Percentiles rank a stretch among this genome's conserved stretches.
Evolutionary conservation across 345 rosid genomes (phyloP).

Genomic region (Heritiera littoralis): DNA sequence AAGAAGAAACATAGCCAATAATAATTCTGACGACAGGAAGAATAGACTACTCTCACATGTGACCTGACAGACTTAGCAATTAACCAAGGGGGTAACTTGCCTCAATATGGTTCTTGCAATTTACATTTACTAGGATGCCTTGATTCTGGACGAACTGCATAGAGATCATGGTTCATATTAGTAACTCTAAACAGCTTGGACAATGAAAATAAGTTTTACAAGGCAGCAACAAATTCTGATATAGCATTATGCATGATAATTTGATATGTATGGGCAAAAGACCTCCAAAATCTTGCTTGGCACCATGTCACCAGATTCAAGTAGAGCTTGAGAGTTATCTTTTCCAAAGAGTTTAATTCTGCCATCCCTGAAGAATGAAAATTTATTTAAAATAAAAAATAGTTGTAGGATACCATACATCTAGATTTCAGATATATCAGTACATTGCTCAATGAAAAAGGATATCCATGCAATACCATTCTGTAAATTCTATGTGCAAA

Average conservation of each 20-base stretch:
- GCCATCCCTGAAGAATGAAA: slow-evolving; percentile 60
- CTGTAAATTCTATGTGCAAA: not conserved
- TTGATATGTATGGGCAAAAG: slow-evolving; percentile 7
- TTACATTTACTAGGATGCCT: slow-evolving; percentile 76
- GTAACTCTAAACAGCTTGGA: slow-evolving; percentile 15
- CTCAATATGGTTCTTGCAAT: slow-evolving; percentile 69
- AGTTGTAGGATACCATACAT: not conserved
- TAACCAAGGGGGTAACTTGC: slow-evolving; percentile 41
- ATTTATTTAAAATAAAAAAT: not conserved
- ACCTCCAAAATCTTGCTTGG: slow-evolving; percentile 83
- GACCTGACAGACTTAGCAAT: not conserved
- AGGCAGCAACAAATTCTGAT: not conserved
- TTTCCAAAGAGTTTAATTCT: slow-evolving; percentile 78
- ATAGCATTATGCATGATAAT: slow-evolving; percentile 9
- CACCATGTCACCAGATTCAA: slow-evolving; percentile 58
- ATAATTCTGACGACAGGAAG: not conserved
- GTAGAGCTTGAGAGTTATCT: slow-evolving; percentile 66
- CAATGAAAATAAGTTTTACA: not conserved
- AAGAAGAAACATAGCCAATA: not conserved
- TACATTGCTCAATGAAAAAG: not conserved
- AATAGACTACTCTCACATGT: not conserved
- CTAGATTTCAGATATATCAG: not conserved
- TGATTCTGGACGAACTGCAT: slow-evolving; percentile 69
- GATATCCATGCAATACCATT: not conserved
- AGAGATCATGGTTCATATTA: slow-evolving; percentile 14